Conservation (phyloP, 495 filamentous ascomycete genomes). For the Ramalina peruviana region DNA sequence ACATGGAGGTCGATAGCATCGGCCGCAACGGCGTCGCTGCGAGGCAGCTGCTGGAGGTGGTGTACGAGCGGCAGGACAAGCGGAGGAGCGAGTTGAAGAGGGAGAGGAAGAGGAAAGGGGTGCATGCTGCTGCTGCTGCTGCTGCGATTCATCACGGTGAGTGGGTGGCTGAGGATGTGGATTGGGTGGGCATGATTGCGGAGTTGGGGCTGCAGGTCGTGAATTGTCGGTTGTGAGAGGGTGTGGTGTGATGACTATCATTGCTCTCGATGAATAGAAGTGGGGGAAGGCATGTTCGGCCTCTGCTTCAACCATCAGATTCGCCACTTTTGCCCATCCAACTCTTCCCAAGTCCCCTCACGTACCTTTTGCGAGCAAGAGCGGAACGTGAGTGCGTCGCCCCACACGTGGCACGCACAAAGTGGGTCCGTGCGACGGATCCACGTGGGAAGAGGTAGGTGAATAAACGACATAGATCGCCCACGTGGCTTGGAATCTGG, state of each 20-base stretch:
- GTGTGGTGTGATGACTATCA: background rate
- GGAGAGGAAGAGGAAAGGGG: background rate
- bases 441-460: too few species aligned
- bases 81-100: background rate
- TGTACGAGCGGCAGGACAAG: slow-evolving; percentile 34
- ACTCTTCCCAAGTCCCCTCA: too few species aligned
- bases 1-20: slow-evolving; percentile 36
- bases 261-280: too few species aligned
- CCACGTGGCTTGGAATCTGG: too few species aligned
- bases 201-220: slow-evolving; percentile 16
- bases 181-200: slow-evolving; percentile 13
- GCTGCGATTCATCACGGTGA: background rate
- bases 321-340: too few species aligned
- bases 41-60: slow-evolving; percentile 32
- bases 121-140: background rate
- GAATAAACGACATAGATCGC: too few species aligned
- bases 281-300: too few species aligned
- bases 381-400: too few species aligned
- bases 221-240: slow-evolving; percentile 7
- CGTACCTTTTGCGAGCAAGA: too few species aligned
- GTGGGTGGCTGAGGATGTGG: slow-evolving; percentile 3
- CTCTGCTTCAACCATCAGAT: too few species aligned
- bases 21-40: slow-evolving; percentile 35
- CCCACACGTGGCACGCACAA: too few species aligned
- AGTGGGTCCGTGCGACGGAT: too few species aligned